phyloP scores from a whole-genome alignment of 2,329 filamentous ascomycete genomes.

The Stagonosporopsis chrysanthemi region DNA sequence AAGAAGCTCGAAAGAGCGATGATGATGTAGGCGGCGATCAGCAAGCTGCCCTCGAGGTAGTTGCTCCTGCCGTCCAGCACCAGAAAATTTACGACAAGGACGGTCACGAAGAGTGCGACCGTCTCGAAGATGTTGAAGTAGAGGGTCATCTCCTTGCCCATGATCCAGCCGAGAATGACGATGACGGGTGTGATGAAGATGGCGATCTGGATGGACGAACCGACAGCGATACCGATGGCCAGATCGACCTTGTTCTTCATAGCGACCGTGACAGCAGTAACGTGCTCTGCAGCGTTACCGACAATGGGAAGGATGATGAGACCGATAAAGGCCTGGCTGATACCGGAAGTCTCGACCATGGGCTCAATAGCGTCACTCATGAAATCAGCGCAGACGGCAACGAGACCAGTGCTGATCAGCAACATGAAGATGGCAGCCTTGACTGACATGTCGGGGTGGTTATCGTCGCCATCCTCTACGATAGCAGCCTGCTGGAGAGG shows the following conservation, averaged over 20 bases:
- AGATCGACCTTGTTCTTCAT: constrained; percentile 87
- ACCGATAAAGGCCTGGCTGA: constrained; percentile 79
- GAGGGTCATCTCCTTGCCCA: constrained; percentile 73
- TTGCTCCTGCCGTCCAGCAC: constrained; percentile 84
- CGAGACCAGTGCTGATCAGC: constrained; percentile 61
- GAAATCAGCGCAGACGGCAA: constrained; percentile 73
- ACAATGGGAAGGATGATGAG: constrained; percentile 83
- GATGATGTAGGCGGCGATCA: constrained; percentile 81
- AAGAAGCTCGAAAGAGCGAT: constrained; percentile 68
- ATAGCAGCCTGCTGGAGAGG: constrained; percentile 30
- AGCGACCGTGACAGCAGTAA: constrained; percentile 80
- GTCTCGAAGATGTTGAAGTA: constrained; percentile 70
- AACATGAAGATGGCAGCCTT: constrained; percentile 65
- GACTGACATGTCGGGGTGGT: constrained; percentile 59
- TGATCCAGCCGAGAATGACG: constrained; percentile 79
- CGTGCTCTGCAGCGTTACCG: constrained; percentile 84
- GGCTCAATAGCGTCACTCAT: constrained; percentile 76
- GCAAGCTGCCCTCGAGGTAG: constrained; percentile 78
- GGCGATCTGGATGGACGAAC: constrained; percentile 80
- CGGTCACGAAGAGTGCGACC: constrained; percentile 80
- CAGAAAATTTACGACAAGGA: constrained; percentile 85
- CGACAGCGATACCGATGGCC: constrained; percentile 80
- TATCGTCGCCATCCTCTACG: constrained; percentile 36
- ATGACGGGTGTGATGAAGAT: constrained; percentile 80
- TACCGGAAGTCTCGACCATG: constrained; percentile 65